Evolutionary conservation across 257 asterid species (phyloP).

Genomic region (Lantana camara): DNA sequence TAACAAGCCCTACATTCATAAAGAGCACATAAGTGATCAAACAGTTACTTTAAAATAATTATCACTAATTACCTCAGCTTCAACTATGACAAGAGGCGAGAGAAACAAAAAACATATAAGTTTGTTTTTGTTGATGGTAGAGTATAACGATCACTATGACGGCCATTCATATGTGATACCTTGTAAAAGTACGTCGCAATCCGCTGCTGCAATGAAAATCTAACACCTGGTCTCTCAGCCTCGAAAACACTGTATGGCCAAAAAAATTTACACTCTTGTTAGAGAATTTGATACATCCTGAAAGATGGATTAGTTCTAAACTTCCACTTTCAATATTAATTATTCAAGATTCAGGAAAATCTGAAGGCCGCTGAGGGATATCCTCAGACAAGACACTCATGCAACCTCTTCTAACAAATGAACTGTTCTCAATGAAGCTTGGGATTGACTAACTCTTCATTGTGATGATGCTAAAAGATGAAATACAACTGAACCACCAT

Average conservation of each 20-base stretch:
- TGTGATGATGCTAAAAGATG: neutral
- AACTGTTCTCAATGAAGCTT: too few species aligned
- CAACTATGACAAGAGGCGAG: constrained; percentile 15
- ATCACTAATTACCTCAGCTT: constrained; percentile 13
- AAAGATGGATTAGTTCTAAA: constrained; percentile 4
- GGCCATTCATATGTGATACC: constrained; percentile 41
- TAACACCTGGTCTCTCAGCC: constrained; percentile 89
- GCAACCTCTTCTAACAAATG: too few species aligned
- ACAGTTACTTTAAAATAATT: constrained; percentile 1
- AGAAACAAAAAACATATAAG: neutral
- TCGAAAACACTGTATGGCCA: constrained; percentile 72
- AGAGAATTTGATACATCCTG: constrained; percentile 8
- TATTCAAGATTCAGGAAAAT: constrained; percentile 8
- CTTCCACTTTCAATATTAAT: too few species aligned
- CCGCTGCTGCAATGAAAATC: constrained; percentile 80
- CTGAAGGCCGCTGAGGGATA: constrained; percentile 15
- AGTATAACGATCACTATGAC: constrained; percentile 8
- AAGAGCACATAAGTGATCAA: constrained; percentile 28
- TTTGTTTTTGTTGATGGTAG: constrained; percentile 16
- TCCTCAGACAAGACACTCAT: neutral
- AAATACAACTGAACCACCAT: neutral
- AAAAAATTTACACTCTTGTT: constrained; percentile 7
- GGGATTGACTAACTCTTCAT: too few species aligned
- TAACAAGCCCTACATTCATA: constrained; percentile 65
- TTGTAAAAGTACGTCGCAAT: constrained; percentile 87